These are phyloP conservation scores for Urostyla sp. DNA, from an alignment of 73 alveolate species.

Conservation along the genomic window DNA sequence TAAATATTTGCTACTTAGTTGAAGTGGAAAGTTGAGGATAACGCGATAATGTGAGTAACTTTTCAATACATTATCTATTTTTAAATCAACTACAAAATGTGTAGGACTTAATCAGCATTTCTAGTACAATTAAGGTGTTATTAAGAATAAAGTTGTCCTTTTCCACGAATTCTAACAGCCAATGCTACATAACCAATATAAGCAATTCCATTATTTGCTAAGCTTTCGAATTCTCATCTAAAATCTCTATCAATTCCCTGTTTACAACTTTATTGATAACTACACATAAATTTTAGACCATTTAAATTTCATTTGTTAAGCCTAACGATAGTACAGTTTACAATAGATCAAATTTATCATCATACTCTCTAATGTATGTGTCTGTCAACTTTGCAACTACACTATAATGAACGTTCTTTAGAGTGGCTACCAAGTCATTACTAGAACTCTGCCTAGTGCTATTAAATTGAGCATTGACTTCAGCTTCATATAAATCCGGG, in stretches of 20 bases:
- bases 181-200: slow-evolving; percentile 63
- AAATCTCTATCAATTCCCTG: slow-evolving; percentile 41
- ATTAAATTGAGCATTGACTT: slow-evolving; percentile 41
- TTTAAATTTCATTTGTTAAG: slow-evolving; percentile 50
- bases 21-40: slow-evolving; percentile 47
- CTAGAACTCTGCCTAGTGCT: slow-evolving; percentile 15
- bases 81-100: slow-evolving; percentile 55
- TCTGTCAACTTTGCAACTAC: slow-evolving; percentile 64
- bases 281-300: slow-evolving; percentile 57
- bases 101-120: slow-evolving; percentile 59
- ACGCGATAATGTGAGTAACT: slow-evolving; percentile 38
- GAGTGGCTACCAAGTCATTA: slow-evolving; percentile 54
- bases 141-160: slow-evolving; percentile 56
- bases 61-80: slow-evolving; percentile 60
- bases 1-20: slow-evolving; percentile 48
- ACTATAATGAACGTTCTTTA: slow-evolving; percentile 66
- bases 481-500: slow-evolving; percentile 61
- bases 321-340: slow-evolving; percentile 52
- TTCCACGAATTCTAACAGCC: slow-evolving; percentile 59
- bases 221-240: slow-evolving; percentile 49
- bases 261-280: slow-evolving; percentile 58
- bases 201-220: slow-evolving; percentile 43
- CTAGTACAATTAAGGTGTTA: slow-evolving; percentile 60
- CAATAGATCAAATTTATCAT: slow-evolving; percentile 59
- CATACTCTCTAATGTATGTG: slow-evolving; percentile 62